Evolutionary conservation across 176 grass and related monocot species (phyloP), one percentile per base, ranked within the genome.

Genomic region (Cymbopogon citratus): DNA sequence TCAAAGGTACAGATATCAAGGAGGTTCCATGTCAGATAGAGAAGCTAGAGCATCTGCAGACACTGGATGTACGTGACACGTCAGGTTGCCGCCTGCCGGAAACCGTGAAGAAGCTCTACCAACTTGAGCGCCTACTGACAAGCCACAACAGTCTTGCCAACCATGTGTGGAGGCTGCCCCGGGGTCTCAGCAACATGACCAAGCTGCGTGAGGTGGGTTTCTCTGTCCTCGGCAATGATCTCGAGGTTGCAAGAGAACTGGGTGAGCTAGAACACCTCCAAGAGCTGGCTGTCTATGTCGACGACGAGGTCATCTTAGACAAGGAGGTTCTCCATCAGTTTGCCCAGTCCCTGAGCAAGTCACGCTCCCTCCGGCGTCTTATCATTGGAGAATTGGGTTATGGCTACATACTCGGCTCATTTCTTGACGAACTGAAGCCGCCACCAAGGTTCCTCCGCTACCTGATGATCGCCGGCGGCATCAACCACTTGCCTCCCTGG

Each of bases 241-340:
- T 6, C 12, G 6, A 40, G 11, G 35, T 77, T 40, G 35, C 56
- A 9, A 18, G 1, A 24, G 19, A 59, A 0, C 7, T 59, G 21
- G 54, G 54, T 23, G 54, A 59, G 21, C 21, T 59, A 59, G 13
- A 15, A 12, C 35, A 62, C 3, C 31, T 76, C 2, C n/a, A 54
- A 19, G 11, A 23, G 8, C 34, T 76, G 0, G 7, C 4, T 18
- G 7, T 76, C 12, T 39, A 39, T 4, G 10, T 62, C 33, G 72
- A n/a, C 0, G 11, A 16, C 16, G 15, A 0, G 0, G 0, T n/a
- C 2, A 5, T 2, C 6, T 19, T 33, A 11, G 24, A 23, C 8
- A 0, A 0, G 21, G 12, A 16, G 13, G 74, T 77, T 16, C 54
- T 25, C 1, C 11, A 1, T 9, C 7, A 43, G 57, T 29, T 77